These are phyloP conservation scores for Auriscalpium microsporum DNA, from an alignment of 768 basidiomycete genomes.

Conservation along the genomic window DNA sequence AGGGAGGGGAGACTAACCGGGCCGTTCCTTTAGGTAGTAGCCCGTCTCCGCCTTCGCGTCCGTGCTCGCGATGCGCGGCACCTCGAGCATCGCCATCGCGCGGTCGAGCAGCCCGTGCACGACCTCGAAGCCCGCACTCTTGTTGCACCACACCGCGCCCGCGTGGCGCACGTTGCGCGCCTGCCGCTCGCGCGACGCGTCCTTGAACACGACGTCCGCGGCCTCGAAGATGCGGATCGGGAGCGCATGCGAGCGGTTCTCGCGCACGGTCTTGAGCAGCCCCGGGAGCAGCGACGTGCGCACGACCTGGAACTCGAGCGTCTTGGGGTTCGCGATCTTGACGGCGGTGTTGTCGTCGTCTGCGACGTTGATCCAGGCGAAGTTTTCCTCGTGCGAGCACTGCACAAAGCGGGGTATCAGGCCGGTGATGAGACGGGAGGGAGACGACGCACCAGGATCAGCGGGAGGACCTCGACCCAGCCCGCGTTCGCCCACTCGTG, in stretches of 20 bases:
- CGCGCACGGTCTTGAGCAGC: conserved; percentile 91
- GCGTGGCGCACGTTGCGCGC: conserved; percentile 83
- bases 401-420: conserved; percentile 22
- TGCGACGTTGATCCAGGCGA: conserved; percentile 79
- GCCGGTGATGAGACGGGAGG: neutral
- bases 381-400: conserved; percentile 99
- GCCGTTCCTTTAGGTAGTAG: conserved; percentile 85
- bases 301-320: conserved; percentile 95
- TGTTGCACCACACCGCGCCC: conserved; percentile 92
- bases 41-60: conserved; percentile 57
- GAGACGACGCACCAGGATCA: conserved; percentile 67
- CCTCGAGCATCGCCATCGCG: conserved; percentile 92
- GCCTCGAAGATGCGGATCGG: conserved; percentile 93
- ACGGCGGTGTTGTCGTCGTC: conserved; percentile 80
- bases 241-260: conserved; percentile 88
- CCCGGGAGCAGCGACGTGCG: conserved; percentile 94
- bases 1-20: conserved; percentile 39
- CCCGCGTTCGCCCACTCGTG: conserved; percentile 90
- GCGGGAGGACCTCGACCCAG: conserved; percentile 91
- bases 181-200: conserved; percentile 66
- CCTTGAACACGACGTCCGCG: conserved; percentile 90
- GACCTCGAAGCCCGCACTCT: conserved; percentile 93
- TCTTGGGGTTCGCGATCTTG: conserved; percentile 94
- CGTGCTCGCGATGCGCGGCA: conserved; percentile 61
- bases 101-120: conserved; percentile 92